A percentile compares a stretch with the other conserved stretches of the same genome.
These are phyloP conservation scores for Microdochium nivale DNA, from an alignment of 2,329 filamentous ascomycete genomes.

Conservation along the genomic window DNA sequence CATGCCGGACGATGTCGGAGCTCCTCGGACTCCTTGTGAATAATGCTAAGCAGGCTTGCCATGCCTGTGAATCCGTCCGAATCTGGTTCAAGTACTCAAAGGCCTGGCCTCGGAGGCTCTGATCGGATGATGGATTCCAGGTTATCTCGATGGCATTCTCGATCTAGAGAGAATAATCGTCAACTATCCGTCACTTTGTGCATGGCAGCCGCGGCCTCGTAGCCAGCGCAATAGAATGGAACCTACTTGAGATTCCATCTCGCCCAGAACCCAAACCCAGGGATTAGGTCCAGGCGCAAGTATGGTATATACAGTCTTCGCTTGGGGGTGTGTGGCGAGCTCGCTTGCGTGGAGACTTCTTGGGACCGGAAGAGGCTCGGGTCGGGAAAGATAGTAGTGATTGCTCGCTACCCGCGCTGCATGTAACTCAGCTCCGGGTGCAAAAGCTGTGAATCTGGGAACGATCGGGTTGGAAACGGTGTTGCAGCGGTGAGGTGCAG, in stretches of 20 bases:
- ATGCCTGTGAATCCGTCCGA: slow-evolving; percentile 72
- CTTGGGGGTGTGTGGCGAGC: slow-evolving; percentile 1
- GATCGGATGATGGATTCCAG: slow-evolving; percentile 72
- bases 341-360: not conserved
- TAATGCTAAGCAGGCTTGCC: slow-evolving; percentile 81
- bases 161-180: slow-evolving; percentile 58
- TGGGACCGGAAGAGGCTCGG: not conserved
- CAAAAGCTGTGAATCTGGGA: too few species aligned
- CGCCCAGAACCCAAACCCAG: slow-evolving; percentile 1
- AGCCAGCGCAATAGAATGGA: not conserved
- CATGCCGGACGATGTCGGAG: slow-evolving; percentile 78
- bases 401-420: not conserved
- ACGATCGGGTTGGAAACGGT: too few species aligned
- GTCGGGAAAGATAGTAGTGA: not conserved
- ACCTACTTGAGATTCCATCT: slow-evolving; percentile 31
- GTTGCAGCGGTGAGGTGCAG: too few species aligned
- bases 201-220: too few species aligned
- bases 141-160: slow-evolving; percentile 94
- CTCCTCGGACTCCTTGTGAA: slow-evolving; percentile 71
- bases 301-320: not conserved
- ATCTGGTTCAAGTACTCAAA: slow-evolving; percentile 74
- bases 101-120: slow-evolving; percentile 69
- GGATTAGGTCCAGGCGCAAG: not conserved
- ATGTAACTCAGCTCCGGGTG: not conserved
- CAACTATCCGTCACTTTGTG: too few species aligned